Conservation (phyloP, 306 rosid species). For the Psophocarpus tetragonolobus region DNA sequence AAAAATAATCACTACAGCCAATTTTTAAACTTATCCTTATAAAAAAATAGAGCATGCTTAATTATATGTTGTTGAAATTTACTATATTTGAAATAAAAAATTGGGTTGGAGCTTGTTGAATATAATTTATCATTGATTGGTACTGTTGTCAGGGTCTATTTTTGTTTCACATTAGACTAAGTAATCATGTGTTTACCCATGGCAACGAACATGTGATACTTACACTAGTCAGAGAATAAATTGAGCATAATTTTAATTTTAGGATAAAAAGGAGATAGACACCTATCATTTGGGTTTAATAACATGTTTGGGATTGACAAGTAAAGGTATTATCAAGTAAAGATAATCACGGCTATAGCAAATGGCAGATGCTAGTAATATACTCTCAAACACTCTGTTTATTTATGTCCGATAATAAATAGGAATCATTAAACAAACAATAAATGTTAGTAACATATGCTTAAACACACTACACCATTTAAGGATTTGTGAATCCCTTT, state of each 20-base stretch:
- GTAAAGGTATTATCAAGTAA: too few relatives aligned
- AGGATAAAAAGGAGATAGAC: too few relatives aligned
- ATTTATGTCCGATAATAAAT: too few relatives aligned
- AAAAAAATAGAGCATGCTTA: not conserved
- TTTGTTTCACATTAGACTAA: too few relatives aligned
- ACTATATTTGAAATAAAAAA: not conserved
- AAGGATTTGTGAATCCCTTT: too few relatives aligned
- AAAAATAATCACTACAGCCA: slow-evolving; percentile 5
- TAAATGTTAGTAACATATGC: too few relatives aligned
- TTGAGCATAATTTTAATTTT: not conserved
- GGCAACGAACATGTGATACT: not conserved
- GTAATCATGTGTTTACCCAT: not conserved
- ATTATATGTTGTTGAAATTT: not conserved
- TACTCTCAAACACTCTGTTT: too few relatives aligned
- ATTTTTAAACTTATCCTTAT: not conserved
- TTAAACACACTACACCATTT: too few relatives aligned
- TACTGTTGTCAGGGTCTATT: not conserved
- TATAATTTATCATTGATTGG: not conserved
- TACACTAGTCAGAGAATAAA: too few relatives aligned
- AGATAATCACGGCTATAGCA: too few relatives aligned
- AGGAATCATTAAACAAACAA: too few relatives aligned
- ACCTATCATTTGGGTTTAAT: not conserved
- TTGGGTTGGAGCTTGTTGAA: not conserved
- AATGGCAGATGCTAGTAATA: too few relatives aligned
- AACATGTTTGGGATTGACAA: not conserved